Percentiles rank a stretch among this genome's conserved stretches.
These are phyloP conservation scores for Diaporthe sp. DNA, from an alignment of 2,329 filamentous ascomycete genomes.

Conservation along the genomic window DNA sequence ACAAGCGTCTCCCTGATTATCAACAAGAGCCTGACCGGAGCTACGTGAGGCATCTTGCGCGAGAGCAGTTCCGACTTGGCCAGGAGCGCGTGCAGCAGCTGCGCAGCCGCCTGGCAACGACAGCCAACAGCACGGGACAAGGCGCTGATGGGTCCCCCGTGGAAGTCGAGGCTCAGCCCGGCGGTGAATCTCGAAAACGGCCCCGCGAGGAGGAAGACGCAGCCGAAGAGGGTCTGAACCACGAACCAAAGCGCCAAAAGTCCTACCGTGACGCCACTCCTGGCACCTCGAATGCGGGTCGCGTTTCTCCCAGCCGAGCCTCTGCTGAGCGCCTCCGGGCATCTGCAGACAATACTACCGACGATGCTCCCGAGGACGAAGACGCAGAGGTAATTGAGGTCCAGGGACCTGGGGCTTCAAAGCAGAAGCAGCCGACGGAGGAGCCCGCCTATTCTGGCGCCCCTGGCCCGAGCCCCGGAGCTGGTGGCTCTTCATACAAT, in stretches of 20 bases:
- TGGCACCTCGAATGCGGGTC: neutral
- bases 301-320: neutral
- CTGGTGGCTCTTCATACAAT: neutral
- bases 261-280: neutral
- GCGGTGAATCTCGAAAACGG: neutral
- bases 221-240: neutral
- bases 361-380: neutral
- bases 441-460: too few relatives aligned
- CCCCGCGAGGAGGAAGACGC: neutral
- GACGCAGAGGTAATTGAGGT: neutral
- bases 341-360: neutral
- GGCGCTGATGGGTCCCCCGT: accelerated
- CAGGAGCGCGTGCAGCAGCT: neutral
- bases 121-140: too few relatives aligned
- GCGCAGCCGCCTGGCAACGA: neutral
- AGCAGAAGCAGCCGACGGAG: neutral
- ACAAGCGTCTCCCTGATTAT: neutral
- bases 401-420: neutral
- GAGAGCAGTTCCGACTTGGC: neutral
- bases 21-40: neutral
- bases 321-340: neutral
- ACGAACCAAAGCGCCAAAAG: neutral
- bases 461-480: neutral
- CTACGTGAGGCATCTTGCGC: neutral
- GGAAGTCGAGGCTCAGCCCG: neutral